Evolutionary conservation across 2,329 filamentous ascomycete species (phyloP), one percentile per base, ranked within the genome.

Genomic region (Bipolaris zeicola): DNA sequence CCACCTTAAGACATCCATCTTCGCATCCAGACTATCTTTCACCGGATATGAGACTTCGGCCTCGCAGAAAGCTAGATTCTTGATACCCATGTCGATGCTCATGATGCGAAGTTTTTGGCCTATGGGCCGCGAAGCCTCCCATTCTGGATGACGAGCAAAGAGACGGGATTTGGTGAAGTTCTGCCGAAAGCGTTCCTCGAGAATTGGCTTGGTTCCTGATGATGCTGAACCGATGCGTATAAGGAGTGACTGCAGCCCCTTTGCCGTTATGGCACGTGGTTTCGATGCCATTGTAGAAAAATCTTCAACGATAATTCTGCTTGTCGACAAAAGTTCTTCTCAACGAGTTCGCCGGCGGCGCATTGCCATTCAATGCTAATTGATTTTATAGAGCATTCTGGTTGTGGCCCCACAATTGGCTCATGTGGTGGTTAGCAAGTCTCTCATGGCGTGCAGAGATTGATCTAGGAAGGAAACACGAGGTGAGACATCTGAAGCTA

Each of bases 21-120:
- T 55, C 0, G 68, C 57, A 16, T 58, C 51, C 16, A 58, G 34
- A 16, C 50, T 36, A 14, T 54, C 37, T 18, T 43, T 38, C 11
- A n/a, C 16, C 20, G 52, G 34, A 28, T 50, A 50, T 7, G 63
- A 45, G 1, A 83, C 68, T 16, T 77, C 67, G 31, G 90, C 74
- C 58, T 91, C 81, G 62, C 89, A 90, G 71, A 87, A 91, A 1
- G 90, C 91, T 3, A 96, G 79, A 71, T 96, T 96, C 41, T 86
- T 86, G 63, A 96, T 89, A 3, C 91, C 91, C 85, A 95, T 89
- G 73, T 96, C 91, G 60, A 96, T 89, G 70, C 90, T 93, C 33
- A 95, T 74, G 22, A 95, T 81, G 41, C 87, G 57, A 1, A 66
- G 37, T 26, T 59, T 56, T 8, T 42, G 51, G 11, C 31, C 46